Percentiles rank a stretch among this genome's conserved stretches.
These are phyloP conservation scores for Leccinum pellstonianum DNA, from an alignment of 768 basidiomycete species.

Conservation along the genomic window DNA sequence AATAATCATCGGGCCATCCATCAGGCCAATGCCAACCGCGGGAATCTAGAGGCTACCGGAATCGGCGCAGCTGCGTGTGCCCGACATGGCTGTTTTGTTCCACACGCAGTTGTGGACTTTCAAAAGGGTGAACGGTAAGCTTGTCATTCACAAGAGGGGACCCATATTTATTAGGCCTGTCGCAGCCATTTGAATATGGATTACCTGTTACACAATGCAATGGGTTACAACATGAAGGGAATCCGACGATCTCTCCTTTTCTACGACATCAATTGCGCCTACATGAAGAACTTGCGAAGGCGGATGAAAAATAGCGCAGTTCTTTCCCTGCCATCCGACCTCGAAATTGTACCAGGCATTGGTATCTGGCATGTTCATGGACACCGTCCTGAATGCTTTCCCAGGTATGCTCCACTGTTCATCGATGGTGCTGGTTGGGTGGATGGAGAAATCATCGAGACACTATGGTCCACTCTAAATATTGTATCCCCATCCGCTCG, in stretches of 20 bases:
- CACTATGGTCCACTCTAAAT: not conserved
- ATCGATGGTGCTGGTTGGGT: not conserved
- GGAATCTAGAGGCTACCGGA: not conserved
- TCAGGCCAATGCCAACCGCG: not conserved
- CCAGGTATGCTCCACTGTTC: not conserved
- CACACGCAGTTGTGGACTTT: not conserved
- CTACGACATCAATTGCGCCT: slow-evolving; percentile 12
- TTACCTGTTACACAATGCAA: not conserved
- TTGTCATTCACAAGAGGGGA: not conserved
- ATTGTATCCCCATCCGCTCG: not conserved
- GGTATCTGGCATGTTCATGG: slow-evolving; percentile 29
- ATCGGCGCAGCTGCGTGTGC: not conserved
- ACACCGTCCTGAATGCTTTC: slow-evolving; percentile 25
- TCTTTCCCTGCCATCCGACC: not conserved
- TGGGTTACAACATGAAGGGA: not conserved
- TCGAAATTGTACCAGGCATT: slow-evolving; percentile 17
- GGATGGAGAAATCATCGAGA: slow-evolving; percentile 11
- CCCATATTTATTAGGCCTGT: not conserved
- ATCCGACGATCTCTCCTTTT: not conserved
- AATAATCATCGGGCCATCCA: slow-evolving; percentile 5
- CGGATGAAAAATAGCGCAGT: not conserved
- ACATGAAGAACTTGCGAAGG: slow-evolving; percentile 1
- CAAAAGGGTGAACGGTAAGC: not conserved
- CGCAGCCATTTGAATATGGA: slow-evolving; percentile 13
- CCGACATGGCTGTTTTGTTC: slow-evolving; percentile 1